Base-by-base conservation (phyloP, 257 asterid genomes). In the Marsdenia floribunda region DNA sequence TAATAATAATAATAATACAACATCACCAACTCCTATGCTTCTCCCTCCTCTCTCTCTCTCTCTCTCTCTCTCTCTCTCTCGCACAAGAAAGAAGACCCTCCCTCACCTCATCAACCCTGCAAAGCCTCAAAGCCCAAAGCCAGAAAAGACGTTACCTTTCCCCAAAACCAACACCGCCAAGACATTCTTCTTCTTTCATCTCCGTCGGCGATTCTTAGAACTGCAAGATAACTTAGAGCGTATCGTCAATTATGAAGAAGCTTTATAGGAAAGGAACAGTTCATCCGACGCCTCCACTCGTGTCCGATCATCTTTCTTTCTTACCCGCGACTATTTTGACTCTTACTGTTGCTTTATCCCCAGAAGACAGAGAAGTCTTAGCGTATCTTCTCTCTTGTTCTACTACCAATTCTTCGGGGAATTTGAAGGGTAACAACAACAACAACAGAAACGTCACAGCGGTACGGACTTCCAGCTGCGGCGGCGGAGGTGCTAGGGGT, bases 311-410 rank as follows among this genome's bases (percentile, higher is more conserved):
- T 19, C 86, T 82, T 18, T 67, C 88, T 44, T 82, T 82, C 26
- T 71, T 85, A 22, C 88, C 88, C 2, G 83, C 83, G 9, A 22
- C 86, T 57, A 80, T 85, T 70, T 78, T 85, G 69, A 60, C 85
- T 55, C 81, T 85, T 2, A 26, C 83, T 4, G 37, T 81, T 4
- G 81, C 88, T 75, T 55, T 85, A 58, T 70, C 88, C 44, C 71
- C 77, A 14, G 70, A 82, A 50, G 88, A 85, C 37, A 80, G 73
- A 63, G 76, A 85, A 73, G 79, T 82, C 18, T 73, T 85, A 57
- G 83, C 83, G 0, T 85, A 85, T 38, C 77, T 85, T 26, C 76
- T 85, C 29, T 75, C 87, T 65, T 78, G 78, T 74, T 65, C 83
- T 67, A 76, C 80, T 67, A 72, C 33, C 67, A 67, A 75, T 65